Evolutionary conservation across 2,329 filamentous ascomycete species (phyloP).

Genomic region (Xylariaceae sp.): DNA sequence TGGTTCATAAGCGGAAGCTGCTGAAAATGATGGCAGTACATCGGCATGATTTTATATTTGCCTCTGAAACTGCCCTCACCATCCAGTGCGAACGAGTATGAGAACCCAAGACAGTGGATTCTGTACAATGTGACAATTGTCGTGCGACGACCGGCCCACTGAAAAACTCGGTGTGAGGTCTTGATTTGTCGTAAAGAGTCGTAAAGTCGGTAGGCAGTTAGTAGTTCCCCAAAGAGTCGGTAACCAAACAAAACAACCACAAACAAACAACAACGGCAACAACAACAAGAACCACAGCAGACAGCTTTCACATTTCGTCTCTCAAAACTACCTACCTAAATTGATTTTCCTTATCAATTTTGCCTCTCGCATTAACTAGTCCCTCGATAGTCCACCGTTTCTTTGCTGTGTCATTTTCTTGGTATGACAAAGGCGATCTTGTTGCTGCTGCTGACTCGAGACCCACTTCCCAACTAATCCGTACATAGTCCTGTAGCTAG

Average conservation of each 20-base stretch:
- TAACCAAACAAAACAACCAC: not conserved
- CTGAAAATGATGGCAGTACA: not conserved
- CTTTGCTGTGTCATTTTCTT: slow-evolving; percentile 3
- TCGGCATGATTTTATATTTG: not conserved
- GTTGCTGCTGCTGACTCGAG: slow-evolving; percentile 17
- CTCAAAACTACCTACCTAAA: not conserved
- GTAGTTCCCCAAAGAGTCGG: not conserved
- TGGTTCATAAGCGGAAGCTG: not conserved
- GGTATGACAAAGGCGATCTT: slow-evolving; percentile 8
- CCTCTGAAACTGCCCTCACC: not conserved
- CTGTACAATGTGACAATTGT: not conserved
- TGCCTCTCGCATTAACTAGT: slow-evolving; percentile 7
- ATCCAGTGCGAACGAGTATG: not conserved
- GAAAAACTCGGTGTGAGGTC: not conserved
- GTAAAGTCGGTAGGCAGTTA: not conserved
- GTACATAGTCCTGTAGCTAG: not conserved
- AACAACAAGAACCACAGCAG: not conserved
- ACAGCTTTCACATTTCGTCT: not conserved
- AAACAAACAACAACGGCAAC: not conserved
- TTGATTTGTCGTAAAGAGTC: not conserved
- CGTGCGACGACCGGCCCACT: not conserved
- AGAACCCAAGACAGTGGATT: not conserved
- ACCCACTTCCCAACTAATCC: not conserved
- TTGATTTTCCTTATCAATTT: not conserved
- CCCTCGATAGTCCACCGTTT: slow-evolving; percentile 1